phyloP scores from a whole-genome alignment of 164 flowering plant genomes.

The Tinospora cordifolia region DNA sequence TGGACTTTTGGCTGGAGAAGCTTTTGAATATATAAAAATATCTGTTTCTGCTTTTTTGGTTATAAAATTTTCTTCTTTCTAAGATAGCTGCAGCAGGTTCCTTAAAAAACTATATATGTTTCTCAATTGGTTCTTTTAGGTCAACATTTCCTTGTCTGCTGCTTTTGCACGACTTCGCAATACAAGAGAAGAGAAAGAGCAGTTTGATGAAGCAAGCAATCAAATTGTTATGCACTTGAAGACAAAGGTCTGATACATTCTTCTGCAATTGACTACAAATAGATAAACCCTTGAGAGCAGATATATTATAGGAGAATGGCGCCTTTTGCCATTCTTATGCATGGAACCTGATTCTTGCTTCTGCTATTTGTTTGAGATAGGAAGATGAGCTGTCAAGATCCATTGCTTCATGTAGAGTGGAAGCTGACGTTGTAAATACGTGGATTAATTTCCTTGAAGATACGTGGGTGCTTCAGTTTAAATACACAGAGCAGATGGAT shows the following conservation, averaged over 20 bases:
- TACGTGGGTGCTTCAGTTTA: slow-evolving; percentile 76
- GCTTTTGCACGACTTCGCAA: slow-evolving; percentile 61
- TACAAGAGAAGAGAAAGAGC: slow-evolving; percentile 77
- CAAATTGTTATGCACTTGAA: slow-evolving; percentile 62
- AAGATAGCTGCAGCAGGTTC: neutral
- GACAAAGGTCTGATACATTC: slow-evolving; percentile 44
- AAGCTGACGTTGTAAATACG: slow-evolving; percentile 68
- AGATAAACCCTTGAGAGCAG: neutral
- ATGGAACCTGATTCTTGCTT: slow-evolving; percentile 1
- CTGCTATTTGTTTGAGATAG: slow-evolving; percentile 27
- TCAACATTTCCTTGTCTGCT: slow-evolving; percentile 46
- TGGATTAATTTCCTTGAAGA: slow-evolving; percentile 97
- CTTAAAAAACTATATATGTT: neutral
- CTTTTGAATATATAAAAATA: neutral
- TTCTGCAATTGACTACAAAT: neutral
- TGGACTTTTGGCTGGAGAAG: no score
- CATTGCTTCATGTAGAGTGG: slow-evolving; percentile 53
- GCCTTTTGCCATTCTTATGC: neutral
- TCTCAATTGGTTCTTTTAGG: slow-evolving; percentile 35
- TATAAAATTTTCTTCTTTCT: neutral
- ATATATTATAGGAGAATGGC: neutral
- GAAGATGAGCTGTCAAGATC: slow-evolving; percentile 86
- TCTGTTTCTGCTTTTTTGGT: neutral
- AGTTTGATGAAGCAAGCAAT: slow-evolving; percentile 81
- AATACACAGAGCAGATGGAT: slow-evolving; percentile 54